Evolutionary conservation across 306 rosid genomes (phyloP), one percentile per base, ranked within the genome.

Genomic region (Lathyrus aphaca): DNA sequence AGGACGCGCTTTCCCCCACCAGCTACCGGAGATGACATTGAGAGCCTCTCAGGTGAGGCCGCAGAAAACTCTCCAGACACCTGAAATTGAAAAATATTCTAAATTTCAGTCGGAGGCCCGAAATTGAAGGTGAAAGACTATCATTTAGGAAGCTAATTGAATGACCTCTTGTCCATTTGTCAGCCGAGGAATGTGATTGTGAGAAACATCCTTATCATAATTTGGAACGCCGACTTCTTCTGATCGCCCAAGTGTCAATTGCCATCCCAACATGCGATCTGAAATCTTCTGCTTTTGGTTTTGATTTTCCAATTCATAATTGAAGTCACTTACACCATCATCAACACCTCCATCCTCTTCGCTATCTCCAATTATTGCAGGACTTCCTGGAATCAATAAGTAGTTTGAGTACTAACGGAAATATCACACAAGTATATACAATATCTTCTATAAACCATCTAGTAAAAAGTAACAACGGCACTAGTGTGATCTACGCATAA

Each of bases 41-140:
- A 88, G 68, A 87, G 86, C 76, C 84, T 86, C 77, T 89, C 99
- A 11, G 99, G 97, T 35, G 99, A 94, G 39, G 91, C 96, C n/a
- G 97, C 92, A 50, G 99, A 94, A 43, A 94, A 64, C 79, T 94
- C 99, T 68, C 99, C 99, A 30, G 96, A 94, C 44, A 90, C 89
- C 97, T 94, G 74, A 78, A 64, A 71, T 68, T 17, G 45, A 37
- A 78, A 78, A 25, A 21, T n/a, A 25, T 45, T 51, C 2, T 32
- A 43, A 51, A 67, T 71, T 67, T 29, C 69, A 60, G 59, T 57
- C 57, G 0, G 46, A 23, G 9, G 37, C 42, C 23, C 14, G 29
- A 14, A 16, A n/a, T 46, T 27, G 48, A 48, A 40, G 16, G 43
- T 6, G 39, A 56, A 68, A 27, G 10, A 3, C 17, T 12, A 25